Base-by-base conservation (phyloP, 495 filamentous ascomycete species). In the Physcia stellaris region DNA sequence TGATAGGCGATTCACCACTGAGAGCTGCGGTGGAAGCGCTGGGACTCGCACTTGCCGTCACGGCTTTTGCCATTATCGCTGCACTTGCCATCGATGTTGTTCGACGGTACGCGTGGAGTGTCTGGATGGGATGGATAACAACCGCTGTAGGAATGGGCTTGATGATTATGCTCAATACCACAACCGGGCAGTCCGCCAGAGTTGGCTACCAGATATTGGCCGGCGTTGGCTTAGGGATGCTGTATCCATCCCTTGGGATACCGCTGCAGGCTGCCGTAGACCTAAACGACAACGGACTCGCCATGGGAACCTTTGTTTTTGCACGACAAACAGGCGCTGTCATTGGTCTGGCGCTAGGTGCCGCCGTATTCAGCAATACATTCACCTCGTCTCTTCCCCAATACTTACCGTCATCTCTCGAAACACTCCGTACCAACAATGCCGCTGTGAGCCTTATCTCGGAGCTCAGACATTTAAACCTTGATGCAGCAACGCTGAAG, bases 51-150 rank as follows among this genome's bases (percentile, higher is more conserved):
- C 72, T 75, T 44, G 73, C 71, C 13, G 57, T 72, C 3, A 48
- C 56, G 1, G 56, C 58, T 1, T 40, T 46, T 0, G 46, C 59
- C 12, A 52, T 56, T 18, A 57, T 65, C 4, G 53, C 50, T 13
- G 71, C 69, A 1, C 40, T 64, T 7, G 29, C 60, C 2, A 62
- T 72, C 24, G 62, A 57, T 0, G 40, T 49, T 0, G 67, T 61
- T 0, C 69, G 71, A 0, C 48, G 52, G 6, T 75, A 70, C 39
- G 51, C 63, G 6, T 68, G 62, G 67, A 57, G 60, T 1, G 53
- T 71, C 16, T 75, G 67, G 67, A 36, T 51, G 6, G 71, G 70
- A 6, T 77, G 72, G 72, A 26, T 43, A 4, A 40, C 71, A 5
- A 62, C 64, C 1, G 66, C 62, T 1, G 20, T 71, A 17, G 67